These are phyloP conservation scores for Colletotrichum simmondsii DNA, from an alignment of 2,329 filamentous ascomycete genomes.

Conservation along the genomic window DNA sequence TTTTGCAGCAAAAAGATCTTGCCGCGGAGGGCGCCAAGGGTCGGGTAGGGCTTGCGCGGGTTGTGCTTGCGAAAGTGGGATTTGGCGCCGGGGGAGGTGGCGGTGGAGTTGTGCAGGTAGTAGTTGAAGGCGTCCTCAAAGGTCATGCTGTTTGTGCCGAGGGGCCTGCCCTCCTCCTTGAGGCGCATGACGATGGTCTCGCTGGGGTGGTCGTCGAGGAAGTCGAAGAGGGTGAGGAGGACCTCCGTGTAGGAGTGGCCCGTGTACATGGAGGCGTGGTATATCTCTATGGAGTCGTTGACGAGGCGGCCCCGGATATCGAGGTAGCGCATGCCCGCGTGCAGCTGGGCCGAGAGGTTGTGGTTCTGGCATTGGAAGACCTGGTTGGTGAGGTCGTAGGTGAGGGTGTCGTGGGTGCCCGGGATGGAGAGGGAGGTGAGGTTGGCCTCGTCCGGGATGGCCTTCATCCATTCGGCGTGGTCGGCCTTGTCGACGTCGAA, in stretches of 20 bases:
- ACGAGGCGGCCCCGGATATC: slow-evolving; percentile 59
- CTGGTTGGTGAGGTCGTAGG: slow-evolving; percentile 50
- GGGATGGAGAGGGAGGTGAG: slow-evolving; percentile 60
- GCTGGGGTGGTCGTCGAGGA: slow-evolving; percentile 55
- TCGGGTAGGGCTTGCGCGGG: slow-evolving; percentile 48
- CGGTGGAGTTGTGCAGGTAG: slow-evolving; percentile 48
- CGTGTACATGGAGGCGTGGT: slow-evolving; percentile 57
- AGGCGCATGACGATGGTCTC: slow-evolving; percentile 62
- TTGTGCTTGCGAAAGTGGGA: slow-evolving; percentile 50
- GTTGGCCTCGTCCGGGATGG: slow-evolving; percentile 51
- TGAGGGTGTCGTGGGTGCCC: slow-evolving; percentile 66
- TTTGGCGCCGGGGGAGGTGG: slow-evolving; percentile 47
- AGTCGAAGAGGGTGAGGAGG: slow-evolving; percentile 54
- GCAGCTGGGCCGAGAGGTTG: slow-evolving; percentile 55
- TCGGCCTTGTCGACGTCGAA: slow-evolving; percentile 52
- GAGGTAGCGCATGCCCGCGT: slow-evolving; percentile 59
- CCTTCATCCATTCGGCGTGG: slow-evolving; percentile 55
- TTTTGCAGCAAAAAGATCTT: slow-evolving; percentile 61
- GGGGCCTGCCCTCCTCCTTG: slow-evolving; percentile 56
- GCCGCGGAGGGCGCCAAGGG: slow-evolving; percentile 56
- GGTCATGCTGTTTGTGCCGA: slow-evolving; percentile 49
- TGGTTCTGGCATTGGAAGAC: slow-evolving; percentile 60
- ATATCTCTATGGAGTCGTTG: slow-evolving; percentile 56
- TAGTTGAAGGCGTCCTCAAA: slow-evolving; percentile 58
- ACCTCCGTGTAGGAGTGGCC: slow-evolving; percentile 57